These are phyloP conservation scores for Capniomyces stellatus DNA, from an alignment of 371 early-diverging fungal species.

Conservation along the genomic window DNA sequence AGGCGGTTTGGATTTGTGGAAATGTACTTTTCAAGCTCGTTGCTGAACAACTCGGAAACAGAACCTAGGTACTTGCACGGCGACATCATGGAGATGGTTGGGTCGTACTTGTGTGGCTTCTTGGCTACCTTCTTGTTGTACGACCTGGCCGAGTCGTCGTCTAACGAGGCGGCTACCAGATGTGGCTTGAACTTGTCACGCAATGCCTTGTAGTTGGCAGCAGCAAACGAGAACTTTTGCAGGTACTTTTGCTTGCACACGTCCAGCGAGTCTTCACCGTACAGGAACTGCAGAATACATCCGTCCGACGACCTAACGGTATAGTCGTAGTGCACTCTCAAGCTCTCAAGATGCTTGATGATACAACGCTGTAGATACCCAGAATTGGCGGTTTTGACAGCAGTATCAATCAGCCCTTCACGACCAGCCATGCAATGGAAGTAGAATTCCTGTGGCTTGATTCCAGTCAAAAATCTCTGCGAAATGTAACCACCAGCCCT, in stretches of 20 bases:
- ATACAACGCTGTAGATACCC: conserved; percentile 99
- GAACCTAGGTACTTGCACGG: conserved; percentile 77
- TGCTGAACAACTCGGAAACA: conserved; percentile 70
- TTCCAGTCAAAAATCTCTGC: conserved; percentile 98
- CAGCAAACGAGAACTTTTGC: conserved; percentile 79
- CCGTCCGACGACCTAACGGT: conserved; percentile 93
- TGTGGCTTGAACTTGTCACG: conserved; percentile 61
- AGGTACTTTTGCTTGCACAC: conserved; percentile 88
- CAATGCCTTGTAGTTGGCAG: conserved; percentile 72
- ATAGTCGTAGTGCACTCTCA: conserved; percentile 91
- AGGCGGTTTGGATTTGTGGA: conserved; percentile 11
- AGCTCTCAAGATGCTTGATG: conserved; percentile 98
- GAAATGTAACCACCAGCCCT: conserved; percentile 97
- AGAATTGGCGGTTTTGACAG: conserved; percentile 98
- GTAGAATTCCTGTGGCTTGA: conserved; percentile 85
- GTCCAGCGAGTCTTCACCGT: conserved; percentile 99
- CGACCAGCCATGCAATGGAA: conserved; percentile 99
- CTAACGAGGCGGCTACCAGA: conserved; percentile 42
- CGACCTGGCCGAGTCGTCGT: conserved; percentile 55
- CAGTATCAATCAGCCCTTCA: conserved; percentile 99
- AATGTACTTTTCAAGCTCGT: conserved; percentile 32
- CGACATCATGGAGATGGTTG: conserved; percentile 52
- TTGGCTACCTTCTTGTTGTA: conserved; percentile 61
- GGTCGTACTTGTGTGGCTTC: conserved; percentile 54
- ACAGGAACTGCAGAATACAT: conserved; percentile 92